Percentiles rank a stretch among this genome's conserved stretches.
Conservation (phyloP, 2,329 filamentous ascomycete genomes). For the Huntiella moniliformis region DNA sequence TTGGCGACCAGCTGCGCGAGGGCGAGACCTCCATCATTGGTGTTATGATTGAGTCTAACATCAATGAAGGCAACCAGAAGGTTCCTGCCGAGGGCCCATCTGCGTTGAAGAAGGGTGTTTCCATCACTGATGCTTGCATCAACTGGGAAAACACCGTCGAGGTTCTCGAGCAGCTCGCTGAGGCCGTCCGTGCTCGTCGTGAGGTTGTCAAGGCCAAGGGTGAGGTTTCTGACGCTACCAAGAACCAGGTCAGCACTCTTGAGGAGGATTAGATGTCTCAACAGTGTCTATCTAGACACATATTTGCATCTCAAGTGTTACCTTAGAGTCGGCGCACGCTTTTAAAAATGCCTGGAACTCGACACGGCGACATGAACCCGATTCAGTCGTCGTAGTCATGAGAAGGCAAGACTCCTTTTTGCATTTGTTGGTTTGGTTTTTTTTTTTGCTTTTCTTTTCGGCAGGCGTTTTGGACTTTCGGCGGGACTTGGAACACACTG, state of each 20-base stretch:
- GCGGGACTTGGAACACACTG: too few species aligned
- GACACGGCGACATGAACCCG: too few species aligned
- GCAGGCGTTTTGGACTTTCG: background rate
- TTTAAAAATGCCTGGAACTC: too few species aligned
- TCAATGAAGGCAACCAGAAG: conserved; percentile 80
- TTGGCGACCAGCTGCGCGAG: conserved; percentile 70
- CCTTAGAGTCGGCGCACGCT: too few species aligned
- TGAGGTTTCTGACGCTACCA: conserved; percentile 16
- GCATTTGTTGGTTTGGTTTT: background rate
- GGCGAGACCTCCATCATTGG: conserved; percentile 81
- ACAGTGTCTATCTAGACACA: too few species aligned
- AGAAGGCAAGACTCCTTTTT: too few species aligned
- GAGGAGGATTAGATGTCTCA: conserved; percentile 28
- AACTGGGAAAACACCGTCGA: conserved; percentile 71
- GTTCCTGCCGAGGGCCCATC: conserved; percentile 65
- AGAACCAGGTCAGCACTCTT: conserved; percentile 25
- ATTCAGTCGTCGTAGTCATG: too few species aligned
- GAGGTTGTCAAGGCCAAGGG: conserved; percentile 23
- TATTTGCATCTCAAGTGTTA: too few species aligned
- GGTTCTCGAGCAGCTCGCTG: conserved; percentile 69
- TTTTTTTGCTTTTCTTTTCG: conserved; percentile 4
- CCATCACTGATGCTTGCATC: conserved; percentile 93
- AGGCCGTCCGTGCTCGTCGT: conserved; percentile 61
- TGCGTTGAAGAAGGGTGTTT: conserved; percentile 70
- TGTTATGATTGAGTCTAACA: conserved; percentile 98